A percentile compares a stretch with the other conserved stretches of the same genome.
Conservation (phyloP, 345 rosid genomes). For the Citrus inodora region DNA sequence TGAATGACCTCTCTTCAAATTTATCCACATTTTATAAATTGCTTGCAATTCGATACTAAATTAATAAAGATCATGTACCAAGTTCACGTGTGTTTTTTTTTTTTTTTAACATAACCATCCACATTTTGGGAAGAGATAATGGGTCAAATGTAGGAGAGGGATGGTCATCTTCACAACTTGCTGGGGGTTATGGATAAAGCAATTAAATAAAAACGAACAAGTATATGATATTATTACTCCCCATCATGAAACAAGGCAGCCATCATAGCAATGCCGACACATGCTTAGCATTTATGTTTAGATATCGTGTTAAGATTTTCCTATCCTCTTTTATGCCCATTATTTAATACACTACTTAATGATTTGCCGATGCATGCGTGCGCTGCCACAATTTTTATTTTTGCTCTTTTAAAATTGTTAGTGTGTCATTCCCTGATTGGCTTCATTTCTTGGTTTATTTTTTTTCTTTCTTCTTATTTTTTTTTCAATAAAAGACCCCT, state of each 20-base stretch:
- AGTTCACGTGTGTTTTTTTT: too few species aligned
- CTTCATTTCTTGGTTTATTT: too few species aligned
- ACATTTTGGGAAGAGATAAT: background rate
- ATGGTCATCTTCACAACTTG: constrained; percentile 7
- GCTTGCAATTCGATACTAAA: too few species aligned
- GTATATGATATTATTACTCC: constrained; percentile 11
- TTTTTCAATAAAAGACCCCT: too few species aligned
- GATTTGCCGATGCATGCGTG: constrained; percentile 22
- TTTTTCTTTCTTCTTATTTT: too few species aligned
- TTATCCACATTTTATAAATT: too few species aligned
- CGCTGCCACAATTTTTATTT: background rate
- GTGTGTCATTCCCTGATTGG: too few species aligned
- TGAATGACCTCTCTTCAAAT: too few species aligned
- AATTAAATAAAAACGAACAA: constrained; percentile 17
- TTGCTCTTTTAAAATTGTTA: background rate
- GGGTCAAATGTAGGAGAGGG: constrained; percentile 11
- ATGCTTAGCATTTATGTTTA: background rate
- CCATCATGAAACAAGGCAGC: constrained; percentile 25
- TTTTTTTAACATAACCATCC: too few species aligned
- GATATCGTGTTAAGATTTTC: constrained; percentile 13
- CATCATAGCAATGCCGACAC: background rate
- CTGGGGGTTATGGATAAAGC: constrained; percentile 21
- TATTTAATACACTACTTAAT: background rate
- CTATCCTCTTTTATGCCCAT: background rate
- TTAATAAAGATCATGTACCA: too few species aligned